These are phyloP conservation scores for Claviceps paspali DNA, from an alignment of 2,329 filamentous ascomycete genomes.

Conservation along the genomic window DNA sequence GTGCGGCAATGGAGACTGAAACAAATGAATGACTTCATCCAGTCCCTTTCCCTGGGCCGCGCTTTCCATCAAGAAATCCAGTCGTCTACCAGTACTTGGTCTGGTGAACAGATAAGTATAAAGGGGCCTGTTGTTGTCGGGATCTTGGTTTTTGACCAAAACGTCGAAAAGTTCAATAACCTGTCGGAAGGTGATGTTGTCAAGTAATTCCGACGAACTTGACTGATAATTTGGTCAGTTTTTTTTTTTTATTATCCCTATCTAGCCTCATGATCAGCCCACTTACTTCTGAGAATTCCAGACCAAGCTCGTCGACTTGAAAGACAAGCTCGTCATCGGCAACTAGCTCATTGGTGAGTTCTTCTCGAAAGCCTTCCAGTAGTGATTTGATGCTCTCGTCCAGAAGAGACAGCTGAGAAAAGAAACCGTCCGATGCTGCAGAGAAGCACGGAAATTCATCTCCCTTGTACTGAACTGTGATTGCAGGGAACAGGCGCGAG, in stretches of 20 bases:
- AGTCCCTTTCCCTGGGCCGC: slow-evolving; percentile 25
- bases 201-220: slow-evolving; percentile 18
- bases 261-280: too few relatives aligned
- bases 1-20: slow-evolving; percentile 13
- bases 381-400: slow-evolving; percentile 29
- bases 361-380: slow-evolving; percentile 27
- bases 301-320: slow-evolving; percentile 34
- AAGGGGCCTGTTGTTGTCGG: slow-evolving; percentile 21
- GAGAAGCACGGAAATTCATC: slow-evolving; percentile 29
- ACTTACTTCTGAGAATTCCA: slow-evolving; percentile 37
- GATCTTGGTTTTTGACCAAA: slow-evolving; percentile 28
- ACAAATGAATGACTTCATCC: slow-evolving; percentile 25
- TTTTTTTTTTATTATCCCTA: not conserved
- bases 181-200: slow-evolving; percentile 23
- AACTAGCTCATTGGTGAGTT: slow-evolving; percentile 29
- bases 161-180: slow-evolving; percentile 28
- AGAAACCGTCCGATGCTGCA: slow-evolving; percentile 24
- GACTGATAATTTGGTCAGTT: slow-evolving; percentile 19
- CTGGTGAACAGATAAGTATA: slow-evolving; percentile 28
- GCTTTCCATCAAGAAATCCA: slow-evolving; percentile 25
- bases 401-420: slow-evolving; percentile 26
- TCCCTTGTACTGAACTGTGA: slow-evolving; percentile 27
- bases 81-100: slow-evolving; percentile 22
- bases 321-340: slow-evolving; percentile 33
- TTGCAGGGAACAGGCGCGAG: slow-evolving; percentile 17